Conservation (phyloP, 169 alveolate species). For the Blepharisma undulans region DNA sequence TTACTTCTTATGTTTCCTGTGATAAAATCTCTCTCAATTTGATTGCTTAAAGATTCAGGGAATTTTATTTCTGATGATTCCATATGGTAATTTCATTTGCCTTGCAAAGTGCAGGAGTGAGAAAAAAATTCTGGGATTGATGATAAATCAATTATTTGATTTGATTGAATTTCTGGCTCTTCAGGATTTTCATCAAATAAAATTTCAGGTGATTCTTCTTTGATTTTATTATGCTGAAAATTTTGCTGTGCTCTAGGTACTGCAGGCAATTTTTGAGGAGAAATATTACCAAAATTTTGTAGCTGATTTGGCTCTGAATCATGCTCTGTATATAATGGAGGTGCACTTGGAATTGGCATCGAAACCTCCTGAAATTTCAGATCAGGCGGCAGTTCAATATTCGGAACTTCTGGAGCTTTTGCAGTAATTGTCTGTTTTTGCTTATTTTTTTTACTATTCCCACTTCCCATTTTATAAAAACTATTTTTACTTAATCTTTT, state of each 20-base stretch:
- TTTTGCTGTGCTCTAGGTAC: not conserved
- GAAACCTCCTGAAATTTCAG: no score
- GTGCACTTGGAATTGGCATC: not conserved
- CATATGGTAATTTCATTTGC: not conserved
- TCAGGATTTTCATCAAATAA: not conserved
- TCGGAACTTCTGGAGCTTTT: not conserved
- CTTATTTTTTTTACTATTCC: not conserved
- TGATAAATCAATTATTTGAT: not conserved
- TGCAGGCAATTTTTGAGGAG: not conserved
- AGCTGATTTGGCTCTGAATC: not conserved
- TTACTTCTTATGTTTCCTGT: not conserved
- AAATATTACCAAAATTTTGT: no score
- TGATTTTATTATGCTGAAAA: not conserved
- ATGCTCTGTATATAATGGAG: not conserved
- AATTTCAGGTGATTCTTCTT: not conserved
- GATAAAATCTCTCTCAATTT: not conserved
- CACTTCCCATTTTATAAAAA: not conserved
- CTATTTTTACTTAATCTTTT: not conserved
- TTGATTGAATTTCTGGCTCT: not conserved
- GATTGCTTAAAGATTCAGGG: not conserved
- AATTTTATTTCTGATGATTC: not conserved
- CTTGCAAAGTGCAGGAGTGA: not conserved
- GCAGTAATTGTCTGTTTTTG: not conserved
- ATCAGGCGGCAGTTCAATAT: not conserved
- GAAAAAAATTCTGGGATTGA: not conserved